These are phyloP conservation scores for Rugosomyces carneus DNA, from an alignment of 1,284 basidiomycete genomes.

Conservation along the genomic window DNA sequence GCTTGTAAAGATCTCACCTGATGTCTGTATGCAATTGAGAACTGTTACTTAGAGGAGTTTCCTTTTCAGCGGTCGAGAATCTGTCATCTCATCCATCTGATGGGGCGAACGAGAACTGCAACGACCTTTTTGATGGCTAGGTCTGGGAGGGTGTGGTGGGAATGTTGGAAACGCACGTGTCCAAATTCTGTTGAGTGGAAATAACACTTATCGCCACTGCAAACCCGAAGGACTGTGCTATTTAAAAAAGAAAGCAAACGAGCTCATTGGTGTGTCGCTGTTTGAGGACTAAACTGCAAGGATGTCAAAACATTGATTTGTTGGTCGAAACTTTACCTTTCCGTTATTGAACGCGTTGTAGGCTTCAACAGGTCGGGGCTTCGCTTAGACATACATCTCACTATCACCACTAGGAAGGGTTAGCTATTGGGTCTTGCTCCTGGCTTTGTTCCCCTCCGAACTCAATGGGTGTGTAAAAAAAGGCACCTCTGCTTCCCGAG, in stretches of 20 bases:
- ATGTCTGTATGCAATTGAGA: not conserved
- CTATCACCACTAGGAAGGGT: not conserved
- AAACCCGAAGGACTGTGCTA: not conserved
- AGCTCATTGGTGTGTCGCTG: not conserved
- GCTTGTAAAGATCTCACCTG: not conserved
- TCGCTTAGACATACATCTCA: not conserved
- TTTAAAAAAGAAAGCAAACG: not conserved
- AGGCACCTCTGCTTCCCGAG: not conserved
- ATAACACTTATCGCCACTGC: constrained; percentile 1
- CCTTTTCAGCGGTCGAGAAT: not conserved
- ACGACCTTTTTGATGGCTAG: too few relatives aligned
- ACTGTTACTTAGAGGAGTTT: constrained; percentile 1
- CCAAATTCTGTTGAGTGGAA: not conserved
- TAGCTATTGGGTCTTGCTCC: too few relatives aligned
- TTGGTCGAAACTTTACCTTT: not conserved
- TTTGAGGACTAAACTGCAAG: not conserved
- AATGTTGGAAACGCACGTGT: too few relatives aligned
- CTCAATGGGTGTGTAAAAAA: not conserved
- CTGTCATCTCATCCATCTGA: not conserved
- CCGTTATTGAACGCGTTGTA: not conserved
- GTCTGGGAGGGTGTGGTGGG: too few relatives aligned
- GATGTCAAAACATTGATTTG: not conserved
- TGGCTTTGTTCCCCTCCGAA: too few relatives aligned
- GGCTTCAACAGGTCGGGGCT: not conserved
- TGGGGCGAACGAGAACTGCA: too few relatives aligned